Evolutionary conservation across 1,284 basidiomycete species (phyloP).

Genomic region (Waitea zeae): DNA sequence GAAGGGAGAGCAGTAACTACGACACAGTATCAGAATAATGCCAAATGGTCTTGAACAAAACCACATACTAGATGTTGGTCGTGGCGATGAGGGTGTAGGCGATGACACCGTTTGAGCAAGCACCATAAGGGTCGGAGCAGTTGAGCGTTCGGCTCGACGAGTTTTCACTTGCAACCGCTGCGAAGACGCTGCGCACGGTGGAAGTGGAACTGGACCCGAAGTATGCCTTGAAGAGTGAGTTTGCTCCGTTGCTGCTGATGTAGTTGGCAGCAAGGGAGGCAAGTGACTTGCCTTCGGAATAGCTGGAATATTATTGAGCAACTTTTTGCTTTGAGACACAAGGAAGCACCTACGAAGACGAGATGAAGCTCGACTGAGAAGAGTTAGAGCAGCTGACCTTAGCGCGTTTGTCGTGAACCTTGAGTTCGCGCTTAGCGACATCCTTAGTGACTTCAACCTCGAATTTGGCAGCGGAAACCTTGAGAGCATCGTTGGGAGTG

Average conservation of each 20-base stretch:
- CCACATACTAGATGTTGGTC: slow-evolving; percentile 11
- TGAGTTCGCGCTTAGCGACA: slow-evolving; percentile 9
- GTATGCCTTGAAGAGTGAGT: slow-evolving; percentile 11
- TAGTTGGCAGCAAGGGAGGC: slow-evolving; percentile 10
- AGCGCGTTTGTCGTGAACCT: slow-evolving; percentile 11
- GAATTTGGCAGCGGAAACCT: slow-evolving; percentile 6
- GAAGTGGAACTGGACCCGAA: slow-evolving; percentile 10
- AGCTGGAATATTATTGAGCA: slow-evolving; percentile 8
- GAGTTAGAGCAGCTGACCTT: slow-evolving; percentile 9
- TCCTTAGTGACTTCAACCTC: slow-evolving; percentile 9
- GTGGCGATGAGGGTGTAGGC: slow-evolving; percentile 10
- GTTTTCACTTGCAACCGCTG: slow-evolving; percentile 11
- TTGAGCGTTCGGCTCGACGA: slow-evolving; percentile 10
- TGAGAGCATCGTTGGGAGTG: slow-evolving; percentile 3
- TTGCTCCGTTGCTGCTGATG: slow-evolving; percentile 9
- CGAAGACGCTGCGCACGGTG: slow-evolving; percentile 7
- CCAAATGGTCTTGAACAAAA: too few species aligned
- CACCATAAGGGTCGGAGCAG: slow-evolving; percentile 10
- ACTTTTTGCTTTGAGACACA: neutral
- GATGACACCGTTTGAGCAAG: slow-evolving; percentile 10
- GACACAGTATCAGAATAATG: slow-evolving; percentile 6
- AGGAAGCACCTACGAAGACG: slow-evolving; percentile 6
- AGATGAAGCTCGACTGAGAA: slow-evolving; percentile 9
- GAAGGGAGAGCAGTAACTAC: slow-evolving; percentile 12
- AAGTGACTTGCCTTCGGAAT: slow-evolving; percentile 11